A percentile compares a stretch with the other conserved stretches of the same genome.
Conservation (phyloP, 1,139 yeast species). For the Protomyces arabidopsidicola region DNA sequence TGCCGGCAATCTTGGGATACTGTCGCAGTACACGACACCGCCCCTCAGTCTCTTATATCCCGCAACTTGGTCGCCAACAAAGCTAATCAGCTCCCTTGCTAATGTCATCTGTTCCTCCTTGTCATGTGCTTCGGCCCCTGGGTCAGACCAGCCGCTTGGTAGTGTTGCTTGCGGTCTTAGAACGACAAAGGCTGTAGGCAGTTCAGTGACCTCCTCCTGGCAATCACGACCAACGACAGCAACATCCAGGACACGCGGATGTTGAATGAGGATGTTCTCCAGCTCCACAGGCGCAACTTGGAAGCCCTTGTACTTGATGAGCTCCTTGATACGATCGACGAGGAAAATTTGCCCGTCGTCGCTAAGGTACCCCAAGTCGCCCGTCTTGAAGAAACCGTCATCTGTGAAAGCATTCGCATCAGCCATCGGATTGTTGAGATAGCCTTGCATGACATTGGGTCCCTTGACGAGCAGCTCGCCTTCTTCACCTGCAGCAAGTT, state of each 20-base stretch:
- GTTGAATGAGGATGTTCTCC: slow-evolving; percentile 57
- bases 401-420: slow-evolving; percentile 50
- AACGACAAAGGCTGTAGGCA: slow-evolving; percentile 42
- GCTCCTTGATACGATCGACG: slow-evolving; percentile 64
- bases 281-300: slow-evolving; percentile 78
- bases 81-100: slow-evolving; percentile 34
- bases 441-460: slow-evolving; percentile 60
- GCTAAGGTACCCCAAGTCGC: slow-evolving; percentile 60
- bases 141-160: slow-evolving; percentile 20
- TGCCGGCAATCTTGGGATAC: slow-evolving; percentile 42
- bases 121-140: slow-evolving; percentile 9
- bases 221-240: slow-evolving; percentile 42
- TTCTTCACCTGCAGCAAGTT: slow-evolving; percentile 47
- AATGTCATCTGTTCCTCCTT: slow-evolving; percentile 7
- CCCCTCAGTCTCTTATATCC: slow-evolving; percentile 44
- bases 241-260: slow-evolving; percentile 40
- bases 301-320: slow-evolving; percentile 65
- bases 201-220: slow-evolving; percentile 40
- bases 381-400: slow-evolving; percentile 75
- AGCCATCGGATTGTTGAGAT: slow-evolving; percentile 55
- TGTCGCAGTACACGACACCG: slow-evolving; percentile 40
- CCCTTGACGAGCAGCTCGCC: slow-evolving; percentile 69
- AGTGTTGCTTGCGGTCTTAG: slow-evolving; percentile 31
- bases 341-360: slow-evolving; percentile 50
- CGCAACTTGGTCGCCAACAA: slow-evolving; percentile 42